Evolutionary conservation across 306 rosid species (phyloP).

Genomic region (Inga oerstediana): DNA sequence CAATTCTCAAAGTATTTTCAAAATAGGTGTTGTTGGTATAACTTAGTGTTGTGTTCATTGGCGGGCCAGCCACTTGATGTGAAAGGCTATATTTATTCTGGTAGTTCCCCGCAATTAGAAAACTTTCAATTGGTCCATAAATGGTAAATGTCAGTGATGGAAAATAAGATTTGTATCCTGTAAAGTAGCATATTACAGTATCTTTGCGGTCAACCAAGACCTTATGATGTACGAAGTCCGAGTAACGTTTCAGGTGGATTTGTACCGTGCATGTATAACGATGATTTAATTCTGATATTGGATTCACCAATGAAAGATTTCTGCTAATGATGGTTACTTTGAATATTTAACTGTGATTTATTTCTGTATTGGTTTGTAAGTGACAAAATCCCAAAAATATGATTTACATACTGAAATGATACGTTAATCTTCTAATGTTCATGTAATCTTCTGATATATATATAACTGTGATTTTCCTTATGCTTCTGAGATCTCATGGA

Average conservation of each 20-base stretch:
- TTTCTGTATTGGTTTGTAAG: constrained; percentile 14
- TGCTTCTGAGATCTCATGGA: constrained; percentile 16
- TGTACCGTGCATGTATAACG: background rate
- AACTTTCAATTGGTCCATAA: constrained; percentile 5
- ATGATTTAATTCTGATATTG: background rate
- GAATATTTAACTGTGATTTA: background rate
- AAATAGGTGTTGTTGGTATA: background rate
- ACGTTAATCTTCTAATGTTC: background rate
- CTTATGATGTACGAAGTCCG: constrained; percentile 5
- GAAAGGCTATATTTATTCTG: background rate
- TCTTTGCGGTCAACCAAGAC: background rate
- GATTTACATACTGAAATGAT: constrained; percentile 10
- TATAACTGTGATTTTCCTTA: background rate
- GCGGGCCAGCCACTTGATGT: background rate
- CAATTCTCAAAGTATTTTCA: background rate
- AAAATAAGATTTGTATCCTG: background rate
- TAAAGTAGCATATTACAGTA: constrained; percentile 7
- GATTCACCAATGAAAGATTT: background rate
- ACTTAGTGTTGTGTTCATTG: constrained; percentile 13
- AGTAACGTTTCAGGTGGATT: background rate
- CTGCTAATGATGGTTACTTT: background rate
- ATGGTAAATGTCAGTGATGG: background rate
- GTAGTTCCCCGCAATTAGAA: background rate
- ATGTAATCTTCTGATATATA: too few relatives aligned
- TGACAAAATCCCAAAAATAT: background rate